A percentile compares a stretch with the other conserved stretches of the same genome.
Evolutionary conservation across 345 rosid species (phyloP).

Genomic region (Turnera subulata): DNA sequence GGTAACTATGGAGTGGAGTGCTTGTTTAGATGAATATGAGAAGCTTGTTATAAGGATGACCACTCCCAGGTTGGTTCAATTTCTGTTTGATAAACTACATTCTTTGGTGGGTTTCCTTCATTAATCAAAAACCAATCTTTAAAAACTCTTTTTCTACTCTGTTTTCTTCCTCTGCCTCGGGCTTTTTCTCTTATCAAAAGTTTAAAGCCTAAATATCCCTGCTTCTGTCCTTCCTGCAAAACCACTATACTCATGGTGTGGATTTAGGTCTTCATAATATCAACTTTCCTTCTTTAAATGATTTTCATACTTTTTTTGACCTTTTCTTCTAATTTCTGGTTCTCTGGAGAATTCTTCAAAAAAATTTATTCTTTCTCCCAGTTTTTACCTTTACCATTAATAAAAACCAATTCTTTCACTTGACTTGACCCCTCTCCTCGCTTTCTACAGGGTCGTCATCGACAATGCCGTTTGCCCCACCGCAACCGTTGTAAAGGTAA

Average conservation of each 20-base stretch:
- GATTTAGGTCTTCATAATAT: background rate
- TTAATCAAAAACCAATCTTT: background rate
- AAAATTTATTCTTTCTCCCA: background rate
- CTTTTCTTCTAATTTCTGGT: background rate
- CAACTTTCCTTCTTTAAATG: background rate
- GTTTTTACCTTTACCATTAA: background rate
- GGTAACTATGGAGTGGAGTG: slow-evolving; percentile 53
- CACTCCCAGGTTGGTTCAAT: slow-evolving; percentile 70
- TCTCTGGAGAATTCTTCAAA: background rate
- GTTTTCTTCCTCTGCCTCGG: background rate
- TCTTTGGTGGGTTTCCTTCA: background rate
- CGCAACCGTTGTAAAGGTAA: slow-evolving; percentile 88
- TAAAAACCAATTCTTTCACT: slow-evolving; percentile 7
- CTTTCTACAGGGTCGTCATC: slow-evolving; percentile 76
- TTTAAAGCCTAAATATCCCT: too few species aligned
- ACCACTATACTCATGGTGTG: background rate
- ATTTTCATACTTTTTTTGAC: background rate
- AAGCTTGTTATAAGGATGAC: slow-evolving; percentile 84
- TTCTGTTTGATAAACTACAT: too few species aligned
- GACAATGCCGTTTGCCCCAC: slow-evolving; percentile 86
- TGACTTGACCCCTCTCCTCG: slow-evolving; percentile 22
- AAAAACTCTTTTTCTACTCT: background rate
- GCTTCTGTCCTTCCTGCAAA: background rate
- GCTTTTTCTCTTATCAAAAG: too few species aligned
- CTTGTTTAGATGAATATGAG: slow-evolving; percentile 83